phyloP scores from a whole-genome alignment of 1,284 basidiomycete genomes.

The Tilletia caries region DNA sequence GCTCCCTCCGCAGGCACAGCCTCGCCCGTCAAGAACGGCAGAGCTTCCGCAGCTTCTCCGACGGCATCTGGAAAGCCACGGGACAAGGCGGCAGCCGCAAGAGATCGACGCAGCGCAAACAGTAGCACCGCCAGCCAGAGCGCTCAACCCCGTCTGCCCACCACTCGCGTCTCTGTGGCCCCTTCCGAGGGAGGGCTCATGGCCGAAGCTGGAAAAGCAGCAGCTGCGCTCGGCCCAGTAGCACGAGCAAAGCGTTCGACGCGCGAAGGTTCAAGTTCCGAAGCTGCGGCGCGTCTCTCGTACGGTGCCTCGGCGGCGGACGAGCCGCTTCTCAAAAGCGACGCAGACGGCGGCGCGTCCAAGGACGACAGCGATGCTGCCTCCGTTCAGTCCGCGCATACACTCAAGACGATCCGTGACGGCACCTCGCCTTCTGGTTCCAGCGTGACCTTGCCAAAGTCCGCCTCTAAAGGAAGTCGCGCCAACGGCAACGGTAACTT shows the following conservation, averaged over 20 bases:
- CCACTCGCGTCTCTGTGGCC: neutral
- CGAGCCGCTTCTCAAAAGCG: neutral
- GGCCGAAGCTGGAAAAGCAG: neutral
- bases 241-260: no score
- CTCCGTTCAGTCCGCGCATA: conserved; percentile 31
- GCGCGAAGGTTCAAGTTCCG: no score
- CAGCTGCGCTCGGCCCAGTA: no score
- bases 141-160: neutral
- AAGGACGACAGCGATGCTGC: conserved; percentile 16
- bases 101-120: conserved; percentile 1
- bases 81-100: neutral
- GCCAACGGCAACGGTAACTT: neutral
- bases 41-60: no score
- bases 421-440: neutral
- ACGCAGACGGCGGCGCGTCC: no score
- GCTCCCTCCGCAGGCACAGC: neutral
- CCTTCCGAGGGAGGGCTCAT: neutral
- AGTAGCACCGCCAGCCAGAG: neutral
- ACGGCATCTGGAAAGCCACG: neutral
- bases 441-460: neutral
- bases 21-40: neutral
- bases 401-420: conserved; percentile 23
- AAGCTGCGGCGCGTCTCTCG: no score
- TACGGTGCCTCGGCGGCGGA: neutral
- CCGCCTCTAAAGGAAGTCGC: no score